Percentiles rank a stretch among this genome's conserved stretches.
phyloP scores from a whole-genome alignment of 2,329 filamentous ascomycete species.

The Xylariaceae sp. region DNA sequence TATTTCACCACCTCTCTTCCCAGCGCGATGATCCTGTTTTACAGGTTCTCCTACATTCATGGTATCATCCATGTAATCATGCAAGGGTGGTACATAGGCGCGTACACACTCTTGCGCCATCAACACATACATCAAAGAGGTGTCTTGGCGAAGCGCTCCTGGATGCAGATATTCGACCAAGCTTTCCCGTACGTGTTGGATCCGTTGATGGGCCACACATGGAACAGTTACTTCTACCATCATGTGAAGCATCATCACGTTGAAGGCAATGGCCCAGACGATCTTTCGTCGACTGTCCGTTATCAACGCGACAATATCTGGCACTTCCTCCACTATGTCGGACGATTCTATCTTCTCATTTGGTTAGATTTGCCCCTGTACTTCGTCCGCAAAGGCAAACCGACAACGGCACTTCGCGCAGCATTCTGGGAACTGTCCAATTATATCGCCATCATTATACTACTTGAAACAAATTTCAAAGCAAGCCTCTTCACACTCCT shows the following conservation, averaged over 20 bases:
- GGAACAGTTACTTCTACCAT: constrained; percentile 82
- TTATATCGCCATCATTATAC: constrained; percentile 49
- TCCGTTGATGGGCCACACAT: constrained; percentile 76
- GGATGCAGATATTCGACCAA: constrained; percentile 48
- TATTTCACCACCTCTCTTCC: constrained; percentile 68
- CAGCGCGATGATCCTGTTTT: constrained; percentile 60
- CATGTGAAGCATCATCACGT: constrained; percentile 85
- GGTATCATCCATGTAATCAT: constrained; percentile 62
- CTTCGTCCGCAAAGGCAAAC: constrained; percentile 62
- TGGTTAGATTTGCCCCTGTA: constrained; percentile 75
- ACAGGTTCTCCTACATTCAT: constrained; percentile 65
- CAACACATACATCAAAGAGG: constrained; percentile 79
- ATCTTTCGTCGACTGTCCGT: constrained; percentile 70
- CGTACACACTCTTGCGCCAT: constrained; percentile 79
- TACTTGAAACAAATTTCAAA: constrained; percentile 48
- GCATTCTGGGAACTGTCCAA: constrained; percentile 58
- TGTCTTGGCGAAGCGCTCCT: constrained; percentile 53
- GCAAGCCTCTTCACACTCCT: constrained; percentile 64
- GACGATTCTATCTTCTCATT: constrained; percentile 67
- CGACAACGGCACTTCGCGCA: constrained; percentile 49
- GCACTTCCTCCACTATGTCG: constrained; percentile 69
- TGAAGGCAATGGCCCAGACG: constrained; percentile 73
- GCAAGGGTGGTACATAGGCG: constrained; percentile 65
- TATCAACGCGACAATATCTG: constrained; percentile 67
- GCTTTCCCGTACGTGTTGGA: constrained; percentile 71